Evolutionary conservation across 805 yeast genomes (phyloP).

Genomic region (Metschnikowia cubensis): DNA sequence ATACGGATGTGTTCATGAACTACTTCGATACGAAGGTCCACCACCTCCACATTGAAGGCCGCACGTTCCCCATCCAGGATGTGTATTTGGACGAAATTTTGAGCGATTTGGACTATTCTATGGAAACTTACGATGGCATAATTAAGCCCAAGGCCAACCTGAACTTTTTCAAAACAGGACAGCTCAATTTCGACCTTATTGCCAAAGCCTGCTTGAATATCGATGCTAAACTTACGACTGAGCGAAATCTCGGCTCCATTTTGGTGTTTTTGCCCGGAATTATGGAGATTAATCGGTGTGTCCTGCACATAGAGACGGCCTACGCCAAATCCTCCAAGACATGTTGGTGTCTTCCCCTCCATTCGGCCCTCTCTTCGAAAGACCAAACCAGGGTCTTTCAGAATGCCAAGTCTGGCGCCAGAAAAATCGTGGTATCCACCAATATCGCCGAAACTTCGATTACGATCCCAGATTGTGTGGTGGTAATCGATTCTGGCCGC

Average conservation of each 20-base stretch:
- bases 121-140: slow-evolving; percentile 32
- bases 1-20: slow-evolving; percentile 57
- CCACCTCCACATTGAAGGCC: slow-evolving; percentile 82
- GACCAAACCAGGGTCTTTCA: slow-evolving; percentile 80
- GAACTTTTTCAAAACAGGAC: slow-evolving; percentile 59
- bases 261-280: slow-evolving; percentile 88
- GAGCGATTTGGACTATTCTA: slow-evolving; percentile 51
- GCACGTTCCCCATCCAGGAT: slow-evolving; percentile 89
- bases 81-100: slow-evolving; percentile 67
- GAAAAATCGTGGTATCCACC: slow-evolving; percentile 86
- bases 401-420: slow-evolving; percentile 44
- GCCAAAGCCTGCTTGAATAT: slow-evolving; percentile 51
- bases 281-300: slow-evolving; percentile 72
- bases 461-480: slow-evolving; percentile 93
- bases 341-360: slow-evolving; percentile 62
- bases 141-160: slow-evolving; percentile 62
- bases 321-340: slow-evolving; percentile 22
- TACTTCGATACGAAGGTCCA: slow-evolving; percentile 56
- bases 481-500: slow-evolving; percentile 82
- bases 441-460: slow-evolving; percentile 97
- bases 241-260: slow-evolving; percentile 61
- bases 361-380: slow-evolving; percentile 77
- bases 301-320: slow-evolving; percentile 33
- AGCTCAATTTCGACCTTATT: slow-evolving; percentile 71
- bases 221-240: slow-evolving; percentile 43